Evolutionary conservation across 257 asterid genomes (phyloP).

Genomic region (Paraleonurus japonicus): DNA sequence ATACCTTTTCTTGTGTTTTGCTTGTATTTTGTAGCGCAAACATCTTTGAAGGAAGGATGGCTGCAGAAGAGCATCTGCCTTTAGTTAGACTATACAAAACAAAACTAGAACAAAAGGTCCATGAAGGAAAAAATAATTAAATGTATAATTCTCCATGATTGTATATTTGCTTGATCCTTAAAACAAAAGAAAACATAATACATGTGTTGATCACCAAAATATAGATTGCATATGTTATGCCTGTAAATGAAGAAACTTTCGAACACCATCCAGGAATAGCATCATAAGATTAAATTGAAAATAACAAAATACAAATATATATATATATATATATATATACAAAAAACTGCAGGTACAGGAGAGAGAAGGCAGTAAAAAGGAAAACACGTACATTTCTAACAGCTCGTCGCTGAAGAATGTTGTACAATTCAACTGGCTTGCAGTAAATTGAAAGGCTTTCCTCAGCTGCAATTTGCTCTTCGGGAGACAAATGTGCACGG

Average conservation of each 20-base stretch:
- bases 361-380: not conserved
- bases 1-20: slow-evolving; percentile 78
- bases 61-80: slow-evolving; percentile 51
- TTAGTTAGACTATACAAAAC: slow-evolving; percentile 35
- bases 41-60: slow-evolving; percentile 86
- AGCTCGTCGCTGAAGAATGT: slow-evolving; percentile 93
- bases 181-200: not conserved
- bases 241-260: slow-evolving; percentile 3
- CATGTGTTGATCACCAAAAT: slow-evolving; percentile 1
- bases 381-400: slow-evolving; percentile 56
- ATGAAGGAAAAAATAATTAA: slow-evolving; percentile 2
- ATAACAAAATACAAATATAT: not conserved
- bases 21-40: slow-evolving; percentile 77
- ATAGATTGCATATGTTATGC: not conserved
- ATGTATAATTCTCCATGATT: not conserved
- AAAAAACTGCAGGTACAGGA: not conserved
- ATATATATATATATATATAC: not conserved
- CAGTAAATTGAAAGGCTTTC: slow-evolving; percentile 90
- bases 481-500: slow-evolving; percentile 79
- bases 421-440: slow-evolving; percentile 96
- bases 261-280: slow-evolving; percentile 22
- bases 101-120: not conserved
- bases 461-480: slow-evolving; percentile 91
- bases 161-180: not conserved
- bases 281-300: slow-evolving; percentile 3